A percentile compares a stretch with the other conserved stretches of the same genome.
phyloP scores from a whole-genome alignment of 768 basidiomycete species.

The Jaapia argillacea region DNA sequence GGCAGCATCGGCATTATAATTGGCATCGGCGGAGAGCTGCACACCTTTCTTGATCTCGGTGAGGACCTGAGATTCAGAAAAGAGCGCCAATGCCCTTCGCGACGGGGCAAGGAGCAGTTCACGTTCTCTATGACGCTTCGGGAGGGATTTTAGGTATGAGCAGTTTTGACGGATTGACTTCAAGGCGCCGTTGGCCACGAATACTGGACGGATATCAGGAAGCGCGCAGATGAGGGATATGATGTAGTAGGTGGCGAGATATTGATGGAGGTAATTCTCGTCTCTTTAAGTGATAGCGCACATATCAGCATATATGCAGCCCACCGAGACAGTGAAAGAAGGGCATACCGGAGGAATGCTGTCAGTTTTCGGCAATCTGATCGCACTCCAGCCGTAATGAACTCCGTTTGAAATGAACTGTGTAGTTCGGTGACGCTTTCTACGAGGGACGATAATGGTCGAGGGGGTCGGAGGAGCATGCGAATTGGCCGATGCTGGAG shows the following conservation, averaged over 20 bases:
- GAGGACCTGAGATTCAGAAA: too few relatives aligned
- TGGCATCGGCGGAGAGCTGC: conserved; percentile 72
- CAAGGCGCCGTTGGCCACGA: too few relatives aligned
- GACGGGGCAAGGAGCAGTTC: conserved; percentile 8
- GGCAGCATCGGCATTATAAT: conserved; percentile 22
- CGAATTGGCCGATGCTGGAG: too few relatives aligned
- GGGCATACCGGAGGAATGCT: conserved; percentile 42
- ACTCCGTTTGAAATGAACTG: too few relatives aligned
- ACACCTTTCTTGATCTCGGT: conserved; percentile 84
- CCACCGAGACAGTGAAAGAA: conserved; percentile 80
- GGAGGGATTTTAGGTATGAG: conserved; percentile 62
- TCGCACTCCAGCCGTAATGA: not conserved
- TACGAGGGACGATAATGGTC: too few relatives aligned
- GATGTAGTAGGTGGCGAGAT: not conserved
- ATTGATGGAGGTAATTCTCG: too few relatives aligned
- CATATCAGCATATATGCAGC: conserved; percentile 76
- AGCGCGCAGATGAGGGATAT: not conserved
- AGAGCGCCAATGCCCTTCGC: too few relatives aligned
- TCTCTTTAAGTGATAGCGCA: conserved; percentile 81
- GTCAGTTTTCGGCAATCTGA: not conserved
- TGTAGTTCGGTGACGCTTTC: too few relatives aligned
- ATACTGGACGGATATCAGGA: too few relatives aligned
- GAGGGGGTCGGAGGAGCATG: too few relatives aligned
- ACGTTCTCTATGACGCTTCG: conserved; percentile 75
- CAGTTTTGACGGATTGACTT: too few relatives aligned